A percentile compares a stretch with the other conserved stretches of the same genome.
Conservation (phyloP, 225 moss, liverwort and hornwort species). For the Pseudisothecium myosuroides region DNA sequence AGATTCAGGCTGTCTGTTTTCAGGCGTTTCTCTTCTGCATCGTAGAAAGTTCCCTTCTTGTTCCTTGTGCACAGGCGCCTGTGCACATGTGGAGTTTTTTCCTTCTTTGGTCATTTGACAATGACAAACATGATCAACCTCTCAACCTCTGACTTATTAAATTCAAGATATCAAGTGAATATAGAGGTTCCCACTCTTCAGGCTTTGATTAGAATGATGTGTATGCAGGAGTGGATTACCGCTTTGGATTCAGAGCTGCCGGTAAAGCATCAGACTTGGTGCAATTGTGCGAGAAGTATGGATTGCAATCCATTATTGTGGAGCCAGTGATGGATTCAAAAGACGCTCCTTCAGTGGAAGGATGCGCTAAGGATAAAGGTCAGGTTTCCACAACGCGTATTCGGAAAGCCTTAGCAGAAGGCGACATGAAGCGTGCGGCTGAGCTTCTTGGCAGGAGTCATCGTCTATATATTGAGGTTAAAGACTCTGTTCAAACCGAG, state of each 20-base stretch:
- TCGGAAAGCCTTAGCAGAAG: conserved; percentile 65
- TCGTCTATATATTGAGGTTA: conserved; percentile 57
- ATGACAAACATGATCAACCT: not conserved
- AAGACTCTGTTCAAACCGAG: conserved; percentile 24
- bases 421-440: conserved; percentile 56
- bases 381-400: conserved; percentile 88
- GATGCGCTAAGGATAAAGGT: conserved; percentile 65
- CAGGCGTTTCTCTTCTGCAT: too few species aligned
- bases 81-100: not conserved
- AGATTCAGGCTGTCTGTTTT: not conserved
- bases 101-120: not conserved
- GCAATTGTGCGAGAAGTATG: conserved; percentile 66
- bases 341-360: not conserved
- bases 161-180: not conserved
- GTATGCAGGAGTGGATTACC: conserved; percentile 74
- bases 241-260: conserved; percentile 93
- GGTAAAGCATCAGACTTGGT: conserved; percentile 87
- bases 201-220: not conserved
- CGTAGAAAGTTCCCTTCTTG: not conserved
- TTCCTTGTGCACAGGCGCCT: not conserved
- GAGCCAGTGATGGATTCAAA: conserved; percentile 76
- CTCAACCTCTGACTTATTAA: not conserved
- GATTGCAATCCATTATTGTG: conserved; percentile 69
- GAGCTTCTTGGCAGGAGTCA: conserved; percentile 74
- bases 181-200: not conserved